Base-by-base conservation (phyloP, 2,329 filamentous ascomycete genomes). In the Catunica adiposa region DNA sequence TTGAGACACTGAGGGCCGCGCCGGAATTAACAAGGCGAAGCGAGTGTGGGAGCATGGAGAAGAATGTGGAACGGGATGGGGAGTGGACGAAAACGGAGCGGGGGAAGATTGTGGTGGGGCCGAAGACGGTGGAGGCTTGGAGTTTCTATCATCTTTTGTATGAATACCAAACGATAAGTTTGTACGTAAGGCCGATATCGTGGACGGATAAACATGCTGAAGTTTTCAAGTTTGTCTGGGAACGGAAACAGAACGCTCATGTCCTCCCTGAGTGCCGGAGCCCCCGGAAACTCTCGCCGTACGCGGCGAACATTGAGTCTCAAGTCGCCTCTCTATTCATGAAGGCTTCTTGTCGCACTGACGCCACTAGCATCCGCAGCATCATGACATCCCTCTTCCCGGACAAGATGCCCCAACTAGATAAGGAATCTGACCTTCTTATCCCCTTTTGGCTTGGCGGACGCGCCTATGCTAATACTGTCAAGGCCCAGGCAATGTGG, bases 171-270 rank as follows among this genome's bases (percentile, higher is more conserved):
- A 58, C 56, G 14, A 50, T 25, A 9, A 68, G 71, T 0, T 72
- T 80, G 20, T 78, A 73, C 58, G 65, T 75, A 51, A 69, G 71
- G 25, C 77, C 77, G 1, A 72, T 78, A 48, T 72, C 70, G 62
- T 80, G 77, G 77, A 78, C 73, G 15, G 76, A 79, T 55, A 56
- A 68, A 1, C 77, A 80, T 58, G 62, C 68, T 8, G 63, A 66
- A 46, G 64, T 78, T 1, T 72, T 80, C 4, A 70, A 69, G 23
- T 72, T 68, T 15, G 64, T 64, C 46, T 80, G 78, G 65, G 59
- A 65, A 25, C 66, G 72, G 60, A 46, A 53, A 15, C 22, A 20
- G 7, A 38, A 7, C 7, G 5, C 20, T 7, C 40, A 15, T 11
- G 40, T 17, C 40, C 17, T n/a, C 31, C 6, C n/a, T 9, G 34